Percentiles rank a stretch among this genome's conserved stretches.
phyloP scores from a whole-genome alignment of 257 asterid species.

The Penstemon barbatus region DNA sequence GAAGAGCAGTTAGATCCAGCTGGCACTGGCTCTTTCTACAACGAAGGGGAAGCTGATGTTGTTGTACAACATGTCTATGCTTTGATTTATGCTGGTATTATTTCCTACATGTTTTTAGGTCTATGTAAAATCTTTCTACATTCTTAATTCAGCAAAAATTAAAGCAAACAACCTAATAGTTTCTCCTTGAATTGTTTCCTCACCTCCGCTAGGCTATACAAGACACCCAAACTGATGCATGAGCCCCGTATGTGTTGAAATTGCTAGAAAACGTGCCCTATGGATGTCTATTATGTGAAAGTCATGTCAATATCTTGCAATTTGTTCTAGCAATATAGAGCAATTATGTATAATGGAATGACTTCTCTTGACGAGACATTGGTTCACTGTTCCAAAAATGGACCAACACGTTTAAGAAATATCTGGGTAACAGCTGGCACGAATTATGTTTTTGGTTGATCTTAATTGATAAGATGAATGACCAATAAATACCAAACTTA shows the following conservation, averaged over 20 bases:
- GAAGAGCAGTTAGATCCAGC: slow-evolving; percentile 97
- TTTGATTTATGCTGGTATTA: slow-evolving; percentile 83
- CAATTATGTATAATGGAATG: slow-evolving; percentile 12
- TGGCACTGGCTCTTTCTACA: slow-evolving; percentile 97
- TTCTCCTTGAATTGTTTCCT: too few relatives aligned
- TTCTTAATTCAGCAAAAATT: neutral
- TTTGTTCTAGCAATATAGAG: neutral
- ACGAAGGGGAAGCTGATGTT: slow-evolving; percentile 95
- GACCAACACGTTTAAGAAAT: neutral
- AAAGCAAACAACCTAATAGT: neutral
- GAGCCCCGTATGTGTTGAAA: slow-evolving; percentile 20
- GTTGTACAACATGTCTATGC: slow-evolving; percentile 80
- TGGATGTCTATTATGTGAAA: too few relatives aligned
- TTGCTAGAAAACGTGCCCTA: neutral
- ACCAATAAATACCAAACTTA: too few relatives aligned
- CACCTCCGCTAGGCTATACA: too few relatives aligned
- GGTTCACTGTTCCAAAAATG: neutral
- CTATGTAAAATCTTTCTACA: neutral
- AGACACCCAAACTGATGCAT: slow-evolving; percentile 1
- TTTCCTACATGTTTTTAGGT: slow-evolving; percentile 24
- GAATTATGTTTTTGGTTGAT: slow-evolving; percentile 1
- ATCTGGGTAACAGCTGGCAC: slow-evolving; percentile 7
- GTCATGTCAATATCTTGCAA: neutral
- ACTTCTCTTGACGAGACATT: slow-evolving; percentile 16
- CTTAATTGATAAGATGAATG: too few relatives aligned